These are phyloP conservation scores for Magnusiomyces tetraspermus DNA, from an alignment of 1,139 yeast species.

Conservation along the genomic window DNA sequence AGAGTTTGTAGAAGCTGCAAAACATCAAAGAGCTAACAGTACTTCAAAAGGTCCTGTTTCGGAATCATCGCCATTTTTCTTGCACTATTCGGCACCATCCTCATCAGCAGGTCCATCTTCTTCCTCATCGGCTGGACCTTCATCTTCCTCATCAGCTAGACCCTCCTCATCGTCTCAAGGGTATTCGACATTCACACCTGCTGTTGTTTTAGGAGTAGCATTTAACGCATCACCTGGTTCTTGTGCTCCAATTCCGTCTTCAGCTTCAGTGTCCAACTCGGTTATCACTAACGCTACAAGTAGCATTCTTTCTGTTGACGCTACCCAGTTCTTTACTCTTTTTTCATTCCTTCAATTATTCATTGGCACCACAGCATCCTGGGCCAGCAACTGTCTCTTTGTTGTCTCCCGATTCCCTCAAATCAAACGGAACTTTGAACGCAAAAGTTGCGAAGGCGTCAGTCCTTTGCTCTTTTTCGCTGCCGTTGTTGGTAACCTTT, in stretches of 20 bases:
- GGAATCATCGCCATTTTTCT: background rate
- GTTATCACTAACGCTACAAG: background rate
- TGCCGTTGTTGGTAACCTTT: slow-evolving; percentile 63
- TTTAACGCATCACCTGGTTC: slow-evolving; percentile 8
- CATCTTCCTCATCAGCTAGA: background rate
- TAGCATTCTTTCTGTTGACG: background rate
- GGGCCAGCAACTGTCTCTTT: slow-evolving; percentile 70
- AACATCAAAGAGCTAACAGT: background rate
- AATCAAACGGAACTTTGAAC: slow-evolving; percentile 53
- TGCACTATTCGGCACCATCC: background rate
- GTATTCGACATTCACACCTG: slow-evolving; percentile 13
- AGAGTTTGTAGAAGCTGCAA: background rate
- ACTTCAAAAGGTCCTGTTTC: background rate
- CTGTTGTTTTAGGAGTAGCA: slow-evolving; percentile 12
- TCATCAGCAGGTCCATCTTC: background rate
- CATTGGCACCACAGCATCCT: slow-evolving; percentile 57
- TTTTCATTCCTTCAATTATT: slow-evolving; percentile 7
- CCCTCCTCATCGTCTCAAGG: background rate
- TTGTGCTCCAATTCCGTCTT: slow-evolving; percentile 10
- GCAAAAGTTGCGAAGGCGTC: slow-evolving; percentile 78
- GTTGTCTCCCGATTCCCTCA: slow-evolving; percentile 76
- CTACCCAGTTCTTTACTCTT: background rate
- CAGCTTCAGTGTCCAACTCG: background rate
- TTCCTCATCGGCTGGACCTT: slow-evolving; percentile 2
- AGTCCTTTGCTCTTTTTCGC: slow-evolving; percentile 68